Evolutionary conservation across 495 filamentous ascomycete genomes (phyloP).

Genomic region (Trichoderma gamsii): DNA sequence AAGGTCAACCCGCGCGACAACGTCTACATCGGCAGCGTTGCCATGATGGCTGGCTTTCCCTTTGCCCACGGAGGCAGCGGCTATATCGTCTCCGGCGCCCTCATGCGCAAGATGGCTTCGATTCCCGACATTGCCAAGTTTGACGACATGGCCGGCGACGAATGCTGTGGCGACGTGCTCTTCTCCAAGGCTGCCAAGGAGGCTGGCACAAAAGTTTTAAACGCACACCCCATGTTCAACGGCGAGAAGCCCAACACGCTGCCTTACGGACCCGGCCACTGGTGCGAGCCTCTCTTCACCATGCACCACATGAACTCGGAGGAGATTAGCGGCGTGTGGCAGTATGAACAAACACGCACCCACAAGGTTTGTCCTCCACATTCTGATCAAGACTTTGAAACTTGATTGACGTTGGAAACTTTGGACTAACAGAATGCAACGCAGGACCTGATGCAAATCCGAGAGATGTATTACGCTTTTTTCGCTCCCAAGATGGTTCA

Average conservation of each 20-base stretch:
- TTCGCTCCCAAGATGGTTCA: constrained; percentile 30
- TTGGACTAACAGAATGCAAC: background rate
- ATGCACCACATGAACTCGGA: constrained; percentile 52
- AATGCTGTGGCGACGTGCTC: constrained; percentile 67
- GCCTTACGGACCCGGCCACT: constrained; percentile 45
- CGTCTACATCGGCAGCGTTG: constrained; percentile 55
- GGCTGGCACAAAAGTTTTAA: constrained; percentile 21
- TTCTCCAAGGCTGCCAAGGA: constrained; percentile 54
- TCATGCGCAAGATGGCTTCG: constrained; percentile 43
- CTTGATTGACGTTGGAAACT: background rate
- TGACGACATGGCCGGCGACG: constrained; percentile 46
- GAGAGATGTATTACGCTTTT: constrained; percentile 37
- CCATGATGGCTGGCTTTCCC: constrained; percentile 45
- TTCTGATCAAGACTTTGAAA: background rate
- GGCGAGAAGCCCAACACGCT: constrained; percentile 48
- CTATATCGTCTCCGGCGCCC: constrained; percentile 55
- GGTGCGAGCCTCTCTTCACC: constrained; percentile 55
- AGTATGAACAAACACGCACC: constrained; percentile 48
- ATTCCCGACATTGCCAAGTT: constrained; percentile 40
- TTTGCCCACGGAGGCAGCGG: constrained; percentile 68
- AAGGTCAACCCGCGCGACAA: constrained; percentile 43
- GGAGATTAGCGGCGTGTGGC: constrained; percentile 54
- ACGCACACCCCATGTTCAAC: constrained; percentile 52
- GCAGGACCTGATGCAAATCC: constrained; percentile 33
- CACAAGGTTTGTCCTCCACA: background rate